Evolutionary conservation across 352 stramenopile genomes (phyloP), one percentile per base, ranked within the genome.

Genomic region (Phytophthora palmivora): DNA sequence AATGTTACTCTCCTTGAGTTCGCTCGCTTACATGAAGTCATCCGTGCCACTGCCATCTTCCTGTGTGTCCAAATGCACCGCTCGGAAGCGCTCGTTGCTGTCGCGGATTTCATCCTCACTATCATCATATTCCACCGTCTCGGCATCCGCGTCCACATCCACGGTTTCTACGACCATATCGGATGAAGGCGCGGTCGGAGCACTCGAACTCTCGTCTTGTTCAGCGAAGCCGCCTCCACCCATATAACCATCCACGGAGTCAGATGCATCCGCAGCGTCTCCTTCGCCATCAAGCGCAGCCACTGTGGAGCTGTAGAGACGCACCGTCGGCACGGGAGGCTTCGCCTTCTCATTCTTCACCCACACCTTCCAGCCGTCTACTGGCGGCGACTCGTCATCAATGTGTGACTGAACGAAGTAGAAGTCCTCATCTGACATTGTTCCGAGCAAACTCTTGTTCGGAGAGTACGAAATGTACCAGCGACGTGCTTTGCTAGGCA

Each of bases 401-500:
- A 94, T 76, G 42, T 92, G 81, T 46, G 78, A 94, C 50, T 84
- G 74, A 34, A 91, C 85, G 68, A 92, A 95, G 60, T 96, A 96
- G 53, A 84, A 96, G 48, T 96, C 88, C 51, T 94, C 88, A 56
- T 96, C 88, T 26, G 84, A 91, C 67, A 92, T 83, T 16, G 88
- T 96, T 28, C 88, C 88, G 24, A 95, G 74, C 22, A 92, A 67
- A 36, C 77, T 92, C 59, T 91, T 91, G 80, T 96, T 92, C 6
- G 85, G 82, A 19, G 97, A 97, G 71, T 98, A 97, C 43, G 93
- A 98, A 52, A 99, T 96, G 74, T 99, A 99, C 97, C 97, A 99
- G 70, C 97, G 98, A 56, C 98, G 97, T 36, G 97, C 88, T 59
- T 98, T 97, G 63, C 92, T 98, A 11, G 96, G 90, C 97, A 99